Evolutionary conservation across 1,284 basidiomycete species (phyloP).

Genomic region (Microbotryomycetes sp.): DNA sequence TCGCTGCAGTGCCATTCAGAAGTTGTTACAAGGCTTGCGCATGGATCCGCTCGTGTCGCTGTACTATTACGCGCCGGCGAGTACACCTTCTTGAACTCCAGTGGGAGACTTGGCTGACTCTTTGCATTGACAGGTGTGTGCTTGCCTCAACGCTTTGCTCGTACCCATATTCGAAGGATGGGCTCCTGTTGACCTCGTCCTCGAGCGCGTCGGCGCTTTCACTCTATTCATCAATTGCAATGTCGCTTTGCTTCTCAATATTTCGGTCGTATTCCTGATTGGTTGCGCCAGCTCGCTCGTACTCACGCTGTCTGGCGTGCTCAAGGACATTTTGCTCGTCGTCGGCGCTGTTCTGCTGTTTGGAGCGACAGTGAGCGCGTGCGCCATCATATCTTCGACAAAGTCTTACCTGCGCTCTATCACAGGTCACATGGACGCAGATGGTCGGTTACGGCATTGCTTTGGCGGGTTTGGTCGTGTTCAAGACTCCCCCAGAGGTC

Average conservation of each 20-base stretch:
- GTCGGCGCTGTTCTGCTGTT: conserved; percentile 43
- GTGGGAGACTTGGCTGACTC: not conserved
- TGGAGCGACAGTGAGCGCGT: conserved; percentile 42
- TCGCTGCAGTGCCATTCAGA: conserved; percentile 32
- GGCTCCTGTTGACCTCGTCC: conserved; percentile 42
- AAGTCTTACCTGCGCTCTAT: not conserved
- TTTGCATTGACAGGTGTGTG: conserved; percentile 38
- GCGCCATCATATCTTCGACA: not conserved
- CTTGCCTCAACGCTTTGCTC: conserved; percentile 43
- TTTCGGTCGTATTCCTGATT: conserved; percentile 43
- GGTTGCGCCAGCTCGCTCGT: conserved; percentile 44
- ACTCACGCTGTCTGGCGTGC: conserved; percentile 42
- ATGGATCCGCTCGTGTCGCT: conserved; percentile 37
- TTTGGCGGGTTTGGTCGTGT: conserved; percentile 9
- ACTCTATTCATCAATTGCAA: conserved; percentile 45
- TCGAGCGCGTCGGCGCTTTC: conserved; percentile 41
- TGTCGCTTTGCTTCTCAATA: conserved; percentile 46
- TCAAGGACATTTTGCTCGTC: conserved; percentile 46
- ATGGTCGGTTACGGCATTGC: conserved; percentile 32
- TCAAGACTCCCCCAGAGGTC: conserved; percentile 23
- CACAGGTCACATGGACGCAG: conserved; percentile 30
- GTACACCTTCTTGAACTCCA: not conserved
- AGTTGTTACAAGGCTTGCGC: conserved; percentile 35
- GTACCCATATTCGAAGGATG: conserved; percentile 46
- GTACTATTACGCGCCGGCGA: conserved; percentile 19